Conservation (phyloP, 345 rosid species). For the Sonneratia alba region DNA sequence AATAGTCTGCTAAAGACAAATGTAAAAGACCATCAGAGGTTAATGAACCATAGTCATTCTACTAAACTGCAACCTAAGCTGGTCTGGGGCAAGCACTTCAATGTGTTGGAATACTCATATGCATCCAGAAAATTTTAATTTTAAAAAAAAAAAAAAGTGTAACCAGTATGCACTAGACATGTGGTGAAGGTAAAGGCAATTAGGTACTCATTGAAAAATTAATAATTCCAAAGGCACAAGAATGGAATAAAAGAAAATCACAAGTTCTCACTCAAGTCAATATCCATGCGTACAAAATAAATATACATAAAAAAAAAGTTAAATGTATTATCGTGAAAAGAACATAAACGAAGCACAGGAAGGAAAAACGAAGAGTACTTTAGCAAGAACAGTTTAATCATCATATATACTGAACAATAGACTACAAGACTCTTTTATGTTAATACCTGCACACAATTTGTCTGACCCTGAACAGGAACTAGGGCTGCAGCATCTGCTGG, state of each 20-base stretch:
- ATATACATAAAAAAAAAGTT: neutral
- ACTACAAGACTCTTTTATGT: neutral
- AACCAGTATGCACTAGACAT: too few relatives aligned
- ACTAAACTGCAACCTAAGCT: neutral
- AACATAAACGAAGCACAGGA: neutral
- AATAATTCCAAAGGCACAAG: neutral
- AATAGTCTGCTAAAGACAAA: conserved; percentile 52
- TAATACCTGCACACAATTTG: conserved; percentile 63
- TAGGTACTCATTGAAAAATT: too few relatives aligned
- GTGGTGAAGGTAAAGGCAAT: too few relatives aligned
- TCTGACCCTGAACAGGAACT: conserved; percentile 65
- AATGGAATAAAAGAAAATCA: neutral
- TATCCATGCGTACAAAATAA: neutral
- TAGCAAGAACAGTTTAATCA: neutral
- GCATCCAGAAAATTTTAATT: neutral
- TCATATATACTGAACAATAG: neutral
- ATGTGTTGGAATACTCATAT: neutral
- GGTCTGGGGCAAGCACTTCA: neutral
- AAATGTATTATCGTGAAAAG: neutral
- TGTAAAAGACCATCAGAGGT: neutral
- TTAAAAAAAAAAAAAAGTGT: neutral
- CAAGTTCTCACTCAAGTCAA: neutral
- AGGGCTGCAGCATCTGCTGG: conserved; percentile 63
- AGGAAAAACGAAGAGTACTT: neutral
- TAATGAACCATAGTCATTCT: neutral